Base-by-base conservation (phyloP, 805 yeast species). In the Candida ipomoeae region DNA sequence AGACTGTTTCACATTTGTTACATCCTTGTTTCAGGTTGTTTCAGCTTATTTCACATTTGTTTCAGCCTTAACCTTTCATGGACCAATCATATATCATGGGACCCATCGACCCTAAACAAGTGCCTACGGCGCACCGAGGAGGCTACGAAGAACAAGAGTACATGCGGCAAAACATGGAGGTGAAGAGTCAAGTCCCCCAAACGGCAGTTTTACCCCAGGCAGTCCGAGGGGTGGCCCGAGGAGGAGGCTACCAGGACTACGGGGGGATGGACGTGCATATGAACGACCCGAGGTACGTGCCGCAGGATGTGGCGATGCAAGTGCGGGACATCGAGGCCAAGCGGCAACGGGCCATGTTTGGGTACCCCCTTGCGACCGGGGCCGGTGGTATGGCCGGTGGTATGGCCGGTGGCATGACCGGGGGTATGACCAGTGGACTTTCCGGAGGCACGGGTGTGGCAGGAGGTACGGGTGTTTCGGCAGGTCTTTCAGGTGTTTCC, bases 71-170 rank as follows among this genome's bases (percentile, higher is more conserved):
- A 8, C 11, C 11, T 10, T 26, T 31, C 48, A 57, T 57, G 59
- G 61, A 57, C 41, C 61, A 55, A 18, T 44, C 55, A 15, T 56
- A 48, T 40, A 38, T 39, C 34, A 40, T 54, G 54, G 61, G 55
- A 17, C 37, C 49, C 5, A 45, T 46, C 17, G 59, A 55, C 17
- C 51, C 39, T 35, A 54, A 51, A 39, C 54, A 42, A 42, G 44
- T 41, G 15, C 40, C 31, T 20, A 39, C 17, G 53, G 48, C 41
- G 21, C 35, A 40, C 51, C 50, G 44, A 55, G 39, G 34, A 44
- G 49, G 52, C 54, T 57, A 18, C 7, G 41, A 57, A 20, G 61
- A 57, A n/a, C 55, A 44, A 23, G 56, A 56, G 2, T 40, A 49
- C 17, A 35, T 40, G n/a, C 55, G 60, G 33, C 55, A 37, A 33